These are phyloP conservation scores for Boeremia lycopersici DNA, from an alignment of 2,329 filamentous ascomycete species.

Conservation along the genomic window DNA sequence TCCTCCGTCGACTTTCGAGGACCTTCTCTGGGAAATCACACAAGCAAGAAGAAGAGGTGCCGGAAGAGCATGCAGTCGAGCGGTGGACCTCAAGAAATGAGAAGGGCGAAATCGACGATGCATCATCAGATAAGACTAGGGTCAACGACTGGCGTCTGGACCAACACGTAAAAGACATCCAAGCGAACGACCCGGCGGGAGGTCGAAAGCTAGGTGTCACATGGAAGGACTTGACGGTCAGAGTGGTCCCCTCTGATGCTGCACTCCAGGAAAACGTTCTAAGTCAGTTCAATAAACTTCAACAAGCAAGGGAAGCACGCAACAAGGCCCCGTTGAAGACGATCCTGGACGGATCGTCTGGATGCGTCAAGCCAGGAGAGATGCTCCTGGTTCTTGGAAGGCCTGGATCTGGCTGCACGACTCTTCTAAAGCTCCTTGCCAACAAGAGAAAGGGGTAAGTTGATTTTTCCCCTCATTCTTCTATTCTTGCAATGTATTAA, in stretches of 20 bases:
- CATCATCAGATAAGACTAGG: slow-evolving; percentile 22
- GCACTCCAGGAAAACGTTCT: slow-evolving; percentile 27
- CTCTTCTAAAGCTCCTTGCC: slow-evolving; percentile 71
- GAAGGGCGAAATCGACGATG: slow-evolving; percentile 4
- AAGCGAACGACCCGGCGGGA: slow-evolving; percentile 23
- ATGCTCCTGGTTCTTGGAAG: slow-evolving; percentile 75
- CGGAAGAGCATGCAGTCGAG: slow-evolving; percentile 5
- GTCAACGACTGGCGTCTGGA: slow-evolving; percentile 33
- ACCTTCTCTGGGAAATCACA: slow-evolving; percentile 27
- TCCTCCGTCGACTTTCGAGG: slow-evolving; percentile 23
- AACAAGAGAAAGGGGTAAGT: slow-evolving; percentile 61
- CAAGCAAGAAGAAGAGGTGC: slow-evolving; percentile 13
- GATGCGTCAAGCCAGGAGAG: slow-evolving; percentile 70
- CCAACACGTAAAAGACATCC: slow-evolving; percentile 24
- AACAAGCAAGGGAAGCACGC: slow-evolving; percentile 53
- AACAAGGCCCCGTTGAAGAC: slow-evolving; percentile 59
- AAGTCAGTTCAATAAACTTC: slow-evolving; percentile 53
- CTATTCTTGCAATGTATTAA: neutral
- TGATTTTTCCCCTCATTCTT: neutral
- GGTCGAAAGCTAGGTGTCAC: slow-evolving; percentile 19
- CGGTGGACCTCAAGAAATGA: slow-evolving; percentile 12
- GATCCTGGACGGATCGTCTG: slow-evolving; percentile 68
- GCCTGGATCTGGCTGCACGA: slow-evolving; percentile 55
- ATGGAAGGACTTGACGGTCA: slow-evolving; percentile 26
- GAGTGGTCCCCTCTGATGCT: slow-evolving; percentile 18